Conservation (phyloP, 1,284 basidiomycete genomes). For the Ustilago curta region DNA sequence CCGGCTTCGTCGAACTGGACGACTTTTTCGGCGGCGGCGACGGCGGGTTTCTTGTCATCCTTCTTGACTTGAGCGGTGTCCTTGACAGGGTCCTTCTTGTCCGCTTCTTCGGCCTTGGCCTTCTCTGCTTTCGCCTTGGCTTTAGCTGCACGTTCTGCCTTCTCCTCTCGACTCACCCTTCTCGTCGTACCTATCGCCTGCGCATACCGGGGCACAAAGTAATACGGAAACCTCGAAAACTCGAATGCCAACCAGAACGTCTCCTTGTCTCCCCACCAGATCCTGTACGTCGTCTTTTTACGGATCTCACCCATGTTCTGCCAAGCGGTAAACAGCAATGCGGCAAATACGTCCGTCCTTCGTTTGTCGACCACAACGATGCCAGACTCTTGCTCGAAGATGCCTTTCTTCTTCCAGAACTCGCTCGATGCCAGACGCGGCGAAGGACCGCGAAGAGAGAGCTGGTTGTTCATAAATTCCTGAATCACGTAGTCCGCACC, state of each 20-base stretch:
- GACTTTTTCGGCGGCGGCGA: slow-evolving; percentile 8
- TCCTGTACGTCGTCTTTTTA: slow-evolving; percentile 49
- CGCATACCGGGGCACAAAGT: slow-evolving; percentile 47
- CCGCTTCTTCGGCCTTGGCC: not conserved
- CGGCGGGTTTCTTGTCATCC: not conserved
- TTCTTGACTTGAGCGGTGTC: slow-evolving; percentile 4
- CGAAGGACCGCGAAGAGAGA: slow-evolving; percentile 39
- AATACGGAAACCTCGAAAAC: slow-evolving; percentile 48
- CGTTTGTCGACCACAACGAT: slow-evolving; percentile 55
- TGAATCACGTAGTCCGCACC: slow-evolving; percentile 39
- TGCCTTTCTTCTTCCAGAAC: slow-evolving; percentile 53
- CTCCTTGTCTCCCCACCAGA: slow-evolving; percentile 53
- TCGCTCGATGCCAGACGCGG: slow-evolving; percentile 33
- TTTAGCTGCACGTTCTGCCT: slow-evolving; percentile 12
- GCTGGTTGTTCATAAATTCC: slow-evolving; percentile 52
- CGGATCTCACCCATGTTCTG: slow-evolving; percentile 53
- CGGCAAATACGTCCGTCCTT: slow-evolving; percentile 44
- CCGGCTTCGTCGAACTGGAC: slow-evolving; percentile 19
- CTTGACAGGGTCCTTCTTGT: not conserved
- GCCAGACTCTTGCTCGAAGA: slow-evolving; percentile 53
- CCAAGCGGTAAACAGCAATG: slow-evolving; percentile 51
- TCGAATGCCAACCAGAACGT: slow-evolving; percentile 55
- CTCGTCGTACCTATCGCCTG: slow-evolving; percentile 40
- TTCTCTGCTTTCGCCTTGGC: slow-evolving; percentile 23
- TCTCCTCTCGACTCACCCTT: slow-evolving; percentile 14